Evolutionary conservation across 2,329 filamentous ascomycete species (phyloP).

Genomic region (Didymella keratinophila): DNA sequence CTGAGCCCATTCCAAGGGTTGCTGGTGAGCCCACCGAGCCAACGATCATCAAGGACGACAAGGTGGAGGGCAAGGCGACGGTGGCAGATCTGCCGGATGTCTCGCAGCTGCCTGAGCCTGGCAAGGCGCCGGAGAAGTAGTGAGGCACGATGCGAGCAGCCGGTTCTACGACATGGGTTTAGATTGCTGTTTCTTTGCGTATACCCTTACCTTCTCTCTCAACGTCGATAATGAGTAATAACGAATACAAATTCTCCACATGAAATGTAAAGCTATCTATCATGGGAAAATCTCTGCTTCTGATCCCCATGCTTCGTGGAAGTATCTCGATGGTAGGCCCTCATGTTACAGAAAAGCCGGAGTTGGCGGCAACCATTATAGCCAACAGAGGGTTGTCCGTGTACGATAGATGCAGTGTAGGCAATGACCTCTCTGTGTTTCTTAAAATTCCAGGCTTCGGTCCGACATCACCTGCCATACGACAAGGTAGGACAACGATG

Average conservation of each 20-base stretch:
- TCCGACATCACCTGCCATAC: no score
- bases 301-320: no score
- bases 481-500: no score
- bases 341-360: no score
- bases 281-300: no score
- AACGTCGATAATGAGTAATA: slow-evolving; percentile 4
- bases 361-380: no score
- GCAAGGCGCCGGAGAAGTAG: slow-evolving; percentile 23
- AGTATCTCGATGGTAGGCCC: no score
- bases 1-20: slow-evolving; percentile 1
- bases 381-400: no score
- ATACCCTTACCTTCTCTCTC: slow-evolving; percentile 19
- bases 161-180: slow-evolving; percentile 13
- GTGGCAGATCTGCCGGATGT: slow-evolving; percentile 49
- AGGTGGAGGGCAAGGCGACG: slow-evolving; percentile 30
- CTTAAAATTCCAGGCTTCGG: no score
- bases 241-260: not conserved
- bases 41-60: slow-evolving; percentile 41
- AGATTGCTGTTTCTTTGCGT: slow-evolving; percentile 31
- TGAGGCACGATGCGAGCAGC: slow-evolving; percentile 1
- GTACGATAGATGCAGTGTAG: no score
- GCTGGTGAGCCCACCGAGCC: slow-evolving; percentile 32
- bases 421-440: no score
- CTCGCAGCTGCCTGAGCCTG: slow-evolving; percentile 47
- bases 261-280: no score